Evolutionary conservation across 768 basidiomycete genomes (phyloP).

Genomic region (Kwoniella shandongensis): DNA sequence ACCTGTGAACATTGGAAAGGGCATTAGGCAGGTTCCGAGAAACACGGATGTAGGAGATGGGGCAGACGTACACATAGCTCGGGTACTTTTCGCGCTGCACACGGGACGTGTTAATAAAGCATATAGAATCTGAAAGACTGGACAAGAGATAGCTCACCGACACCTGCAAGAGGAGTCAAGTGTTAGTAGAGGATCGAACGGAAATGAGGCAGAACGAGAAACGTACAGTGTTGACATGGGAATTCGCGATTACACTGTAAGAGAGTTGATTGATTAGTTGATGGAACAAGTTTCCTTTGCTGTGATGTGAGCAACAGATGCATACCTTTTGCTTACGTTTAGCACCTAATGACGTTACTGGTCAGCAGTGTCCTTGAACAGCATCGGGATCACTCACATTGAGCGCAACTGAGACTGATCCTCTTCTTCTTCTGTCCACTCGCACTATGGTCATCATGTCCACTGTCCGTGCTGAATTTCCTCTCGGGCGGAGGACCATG

Average conservation of each 20-base stretch:
- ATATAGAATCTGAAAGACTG: too few species aligned
- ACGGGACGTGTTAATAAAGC: too few species aligned
- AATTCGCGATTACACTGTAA: constrained; percentile 50
- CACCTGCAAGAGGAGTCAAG: constrained; percentile 31
- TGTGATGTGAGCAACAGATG: neutral
- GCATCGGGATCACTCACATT: constrained; percentile 29
- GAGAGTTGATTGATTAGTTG: too few species aligned
- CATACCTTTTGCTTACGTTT: constrained; percentile 49
- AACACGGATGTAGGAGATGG: neutral
- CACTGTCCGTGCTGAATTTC: constrained; percentile 25
- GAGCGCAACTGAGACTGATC: constrained; percentile 47
- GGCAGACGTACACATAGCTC: constrained; percentile 47
- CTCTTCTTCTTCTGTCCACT: constrained; percentile 43
- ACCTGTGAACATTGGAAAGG: constrained; percentile 24
- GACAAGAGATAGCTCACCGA: constrained; percentile 17
- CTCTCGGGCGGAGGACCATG: constrained; percentile 20
- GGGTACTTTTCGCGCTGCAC: constrained; percentile 44
- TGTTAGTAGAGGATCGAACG: neutral
- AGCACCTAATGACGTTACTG: constrained; percentile 29
- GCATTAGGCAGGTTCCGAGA: neutral
- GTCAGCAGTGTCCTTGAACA: neutral
- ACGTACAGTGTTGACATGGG: constrained; percentile 53
- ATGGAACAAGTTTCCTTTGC: too few species aligned
- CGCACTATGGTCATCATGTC: constrained; percentile 1
- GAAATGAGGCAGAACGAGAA: neutral